phyloP scores from a whole-genome alignment of 2,329 filamentous ascomycete genomes.

The Aureobasidium sp. region DNA sequence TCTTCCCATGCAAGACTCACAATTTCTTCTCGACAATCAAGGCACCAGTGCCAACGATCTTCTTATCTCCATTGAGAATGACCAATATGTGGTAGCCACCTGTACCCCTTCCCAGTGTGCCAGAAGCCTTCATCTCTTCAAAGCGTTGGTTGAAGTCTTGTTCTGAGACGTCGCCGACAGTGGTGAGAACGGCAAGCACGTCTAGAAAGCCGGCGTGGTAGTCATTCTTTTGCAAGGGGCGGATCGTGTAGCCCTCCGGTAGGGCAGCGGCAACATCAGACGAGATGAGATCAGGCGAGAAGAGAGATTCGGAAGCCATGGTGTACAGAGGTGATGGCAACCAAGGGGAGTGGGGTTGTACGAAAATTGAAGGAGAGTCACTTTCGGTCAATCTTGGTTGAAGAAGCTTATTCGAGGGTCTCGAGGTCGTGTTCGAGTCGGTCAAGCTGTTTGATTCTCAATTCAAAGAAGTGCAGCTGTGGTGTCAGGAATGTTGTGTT shows the following conservation, averaged over 20 bases:
- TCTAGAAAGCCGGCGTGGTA: constrained; percentile 80
- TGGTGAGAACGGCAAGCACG: constrained; percentile 83
- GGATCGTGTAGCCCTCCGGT: constrained; percentile 74
- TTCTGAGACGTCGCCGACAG: constrained; percentile 77
- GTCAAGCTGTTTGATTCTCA: too few relatives aligned
- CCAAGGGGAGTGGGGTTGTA: background rate
- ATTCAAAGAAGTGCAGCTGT: background rate
- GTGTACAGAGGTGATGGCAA: background rate
- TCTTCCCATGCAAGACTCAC: background rate
- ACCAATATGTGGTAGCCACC: constrained; percentile 82
- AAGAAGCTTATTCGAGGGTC: too few relatives aligned
- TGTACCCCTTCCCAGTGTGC: constrained; percentile 43
- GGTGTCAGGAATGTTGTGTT: background rate
- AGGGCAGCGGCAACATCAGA: constrained; percentile 64
- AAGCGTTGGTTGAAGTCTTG: constrained; percentile 71
- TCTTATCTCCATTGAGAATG: constrained; percentile 63
- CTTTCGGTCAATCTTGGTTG: background rate
- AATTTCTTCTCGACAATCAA: constrained; percentile 92
- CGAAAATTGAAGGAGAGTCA: background rate
- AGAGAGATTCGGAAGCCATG: constrained; percentile 48
- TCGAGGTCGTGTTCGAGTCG: too few relatives aligned
- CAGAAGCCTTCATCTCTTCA: constrained; percentile 59
- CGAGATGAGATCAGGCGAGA: constrained; percentile 70
- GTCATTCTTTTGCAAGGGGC: constrained; percentile 71
- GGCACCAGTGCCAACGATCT: constrained; percentile 83